Evolutionary conservation across 352 stramenopile genomes (phyloP).

Genomic region (Globisporangium iwayamae): DNA sequence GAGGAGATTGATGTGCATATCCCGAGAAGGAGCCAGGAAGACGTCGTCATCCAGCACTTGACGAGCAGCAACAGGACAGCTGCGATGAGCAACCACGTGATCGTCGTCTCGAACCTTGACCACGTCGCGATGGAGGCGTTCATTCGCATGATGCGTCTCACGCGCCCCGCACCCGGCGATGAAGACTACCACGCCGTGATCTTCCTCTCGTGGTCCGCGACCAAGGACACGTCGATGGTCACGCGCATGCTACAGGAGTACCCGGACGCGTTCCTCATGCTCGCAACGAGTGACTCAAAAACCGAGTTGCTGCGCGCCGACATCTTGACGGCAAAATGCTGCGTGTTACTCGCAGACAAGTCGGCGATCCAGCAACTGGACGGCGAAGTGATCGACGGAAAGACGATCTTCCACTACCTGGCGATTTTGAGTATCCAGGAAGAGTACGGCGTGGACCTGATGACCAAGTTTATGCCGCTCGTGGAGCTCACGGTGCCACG

Average conservation of each 20-base stretch:
- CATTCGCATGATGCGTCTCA: slow-evolving; percentile 43
- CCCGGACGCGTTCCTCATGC: slow-evolving; percentile 57
- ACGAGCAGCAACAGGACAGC: slow-evolving; percentile 20
- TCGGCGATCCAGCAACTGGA: slow-evolving; percentile 49
- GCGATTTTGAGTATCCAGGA: slow-evolving; percentile 59
- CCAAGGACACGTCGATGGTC: slow-evolving; percentile 15
- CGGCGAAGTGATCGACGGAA: slow-evolving; percentile 51
- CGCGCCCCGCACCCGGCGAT: slow-evolving; percentile 28
- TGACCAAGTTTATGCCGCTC: slow-evolving; percentile 45
- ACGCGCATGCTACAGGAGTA: slow-evolving; percentile 35
- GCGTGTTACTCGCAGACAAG: slow-evolving; percentile 61
- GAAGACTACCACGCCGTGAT: slow-evolving; percentile 49
- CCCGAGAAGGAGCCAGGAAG: slow-evolving; percentile 6
- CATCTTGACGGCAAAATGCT: slow-evolving; percentile 47
- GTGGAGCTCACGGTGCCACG: slow-evolving; percentile 59
- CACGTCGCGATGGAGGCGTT: slow-evolving; percentile 41
- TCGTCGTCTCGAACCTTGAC: slow-evolving; percentile 59
- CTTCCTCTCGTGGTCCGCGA: slow-evolving; percentile 60
- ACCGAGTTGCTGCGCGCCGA: slow-evolving; percentile 50
- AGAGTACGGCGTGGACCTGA: slow-evolving; percentile 41
- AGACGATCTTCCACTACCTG: slow-evolving; percentile 68
- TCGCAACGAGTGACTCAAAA: slow-evolving; percentile 48
- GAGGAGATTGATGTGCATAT: slow-evolving; percentile 8
- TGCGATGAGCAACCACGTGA: slow-evolving; percentile 47
- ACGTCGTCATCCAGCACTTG: slow-evolving; percentile 36